Evolutionary conservation across 257 asterid genomes (phyloP).

Genomic region (Solanum dulcamara): DNA sequence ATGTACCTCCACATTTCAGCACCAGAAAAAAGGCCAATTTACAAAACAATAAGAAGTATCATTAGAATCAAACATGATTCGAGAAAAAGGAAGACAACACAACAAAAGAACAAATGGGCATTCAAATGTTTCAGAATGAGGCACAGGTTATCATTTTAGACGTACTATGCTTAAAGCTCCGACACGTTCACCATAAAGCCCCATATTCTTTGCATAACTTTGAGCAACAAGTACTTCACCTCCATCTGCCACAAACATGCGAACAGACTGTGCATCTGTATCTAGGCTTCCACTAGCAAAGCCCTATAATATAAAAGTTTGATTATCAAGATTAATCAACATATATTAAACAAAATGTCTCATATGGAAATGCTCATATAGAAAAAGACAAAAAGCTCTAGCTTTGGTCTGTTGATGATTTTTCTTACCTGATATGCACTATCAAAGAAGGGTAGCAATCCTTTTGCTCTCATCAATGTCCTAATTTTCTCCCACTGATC

Average conservation of each 20-base stretch:
- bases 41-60: background rate
- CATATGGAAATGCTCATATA: background rate
- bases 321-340: background rate
- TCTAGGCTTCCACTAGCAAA: conserved; percentile 97
- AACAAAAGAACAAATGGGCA: background rate
- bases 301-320: conserved; percentile 36
- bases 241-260: conserved; percentile 87
- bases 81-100: background rate
- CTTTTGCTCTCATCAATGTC: conserved; percentile 70
- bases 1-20: background rate
- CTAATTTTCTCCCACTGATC: conserved; percentile 93
- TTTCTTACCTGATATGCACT: conserved; percentile 88
- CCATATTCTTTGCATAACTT: conserved; percentile 98
- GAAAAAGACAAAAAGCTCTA: background rate
- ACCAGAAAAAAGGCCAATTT: background rate
- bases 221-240: conserved; percentile 89
- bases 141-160: background rate
- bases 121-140: background rate
- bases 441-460: conserved; percentile 89
- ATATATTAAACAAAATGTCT: background rate
- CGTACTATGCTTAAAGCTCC: conserved; percentile 97
- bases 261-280: conserved; percentile 76
- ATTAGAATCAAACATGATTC: background rate
- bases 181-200: conserved; percentile 98
- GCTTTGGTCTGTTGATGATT: background rate